Evolutionary conservation across 306 rosid species (phyloP), one percentile per base, ranked within the genome.

Genomic region (Argentina anserina): DNA sequence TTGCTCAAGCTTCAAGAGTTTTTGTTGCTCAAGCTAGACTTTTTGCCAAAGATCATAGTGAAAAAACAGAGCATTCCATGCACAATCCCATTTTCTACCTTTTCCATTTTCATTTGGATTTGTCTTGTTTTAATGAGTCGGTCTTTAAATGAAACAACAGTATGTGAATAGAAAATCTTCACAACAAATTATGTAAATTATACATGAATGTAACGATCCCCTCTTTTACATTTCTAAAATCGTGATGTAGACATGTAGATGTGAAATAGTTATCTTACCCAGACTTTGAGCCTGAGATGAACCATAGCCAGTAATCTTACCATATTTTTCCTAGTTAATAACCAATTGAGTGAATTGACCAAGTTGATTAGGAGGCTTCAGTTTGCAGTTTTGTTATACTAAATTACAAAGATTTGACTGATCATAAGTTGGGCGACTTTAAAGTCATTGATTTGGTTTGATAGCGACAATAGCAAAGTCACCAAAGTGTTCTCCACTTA

Each of bases 401-500:
- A 53, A 53, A 23, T 55, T 3, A 3, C 33, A 55, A 12, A 36
- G 17, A 36, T 9, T 20, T 36, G 45, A 20, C 29, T 36, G 8
- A 63, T 36, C 4, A 20, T 20, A 20, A 18, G 43, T 20, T 62
- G 45, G 28, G 26, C 13, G 28, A 33, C 67, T 36, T 17, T 0
- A 18, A 34, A 36, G 31, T 60, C n/a, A 17, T 36, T 18, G 12
- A 37, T 33, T 62, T 33, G 26, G 37, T n/a, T 63, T 36, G 68
- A 34, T 34, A 62, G 67, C 41, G 67, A 62, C 67, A 62, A 62
- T 62, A 34, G 42, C 42, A 34, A 62, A 36, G n/a, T 33, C 11
- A 20, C 25, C 17, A 20, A 62, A 34, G n/a, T 59, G 40, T 28
- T 59, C 21, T 31, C 11, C 65, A 31, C 65, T 29, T 9, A 3